Evolutionary conservation across 495 filamentous ascomycete genomes (phyloP), one percentile per base, ranked within the genome.

Genomic region (Podospora pseudocomata): DNA sequence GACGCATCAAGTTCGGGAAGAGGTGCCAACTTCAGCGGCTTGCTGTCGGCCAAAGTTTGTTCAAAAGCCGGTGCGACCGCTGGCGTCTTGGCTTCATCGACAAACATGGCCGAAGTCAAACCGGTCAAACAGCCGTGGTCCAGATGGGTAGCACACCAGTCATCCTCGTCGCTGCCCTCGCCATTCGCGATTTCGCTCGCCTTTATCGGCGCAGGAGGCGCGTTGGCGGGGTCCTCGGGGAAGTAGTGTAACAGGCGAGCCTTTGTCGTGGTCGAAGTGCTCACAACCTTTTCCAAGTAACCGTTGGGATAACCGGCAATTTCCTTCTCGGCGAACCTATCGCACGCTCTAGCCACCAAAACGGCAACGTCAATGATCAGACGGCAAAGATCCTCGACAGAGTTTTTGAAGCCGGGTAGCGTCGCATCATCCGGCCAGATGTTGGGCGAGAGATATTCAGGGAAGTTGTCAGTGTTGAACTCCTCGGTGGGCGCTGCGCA

Each of bases 61-160:
- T 78, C 68, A 16, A 74, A 73, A 44, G 70, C 72, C 23, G 76
- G 73, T 4, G 75, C 76, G 13, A 64, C 69, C 0, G 80, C 80
- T 1, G 82, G 67, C 18, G 79, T 79, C 70, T 78, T 77, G 15
- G 83, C 78, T 79, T 98, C 94, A 76, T 98, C 92, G 70, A 97
- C 84, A 76, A 96, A 99, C 92, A 98, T 95, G 55, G 94, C 93
- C 5, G 90, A 93, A 0, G 96, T 99, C 34, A 99, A 84, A 19
- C 95, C 95, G 0, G 93, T 97, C 27, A 99, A 82, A 76, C 95
- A 97, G 62, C 94, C 93, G 70, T 97, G 92, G 76, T 97, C 94
- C 61, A 94, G 80, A 76, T 99, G 96, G 2, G 93, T 97, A 3
- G 93, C 91, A 78, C 95, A 99, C 95, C 95, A 99, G 76, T 94